Base-by-base conservation (phyloP, 208 protist genomes). In the Leishmania turanica region DNA sequence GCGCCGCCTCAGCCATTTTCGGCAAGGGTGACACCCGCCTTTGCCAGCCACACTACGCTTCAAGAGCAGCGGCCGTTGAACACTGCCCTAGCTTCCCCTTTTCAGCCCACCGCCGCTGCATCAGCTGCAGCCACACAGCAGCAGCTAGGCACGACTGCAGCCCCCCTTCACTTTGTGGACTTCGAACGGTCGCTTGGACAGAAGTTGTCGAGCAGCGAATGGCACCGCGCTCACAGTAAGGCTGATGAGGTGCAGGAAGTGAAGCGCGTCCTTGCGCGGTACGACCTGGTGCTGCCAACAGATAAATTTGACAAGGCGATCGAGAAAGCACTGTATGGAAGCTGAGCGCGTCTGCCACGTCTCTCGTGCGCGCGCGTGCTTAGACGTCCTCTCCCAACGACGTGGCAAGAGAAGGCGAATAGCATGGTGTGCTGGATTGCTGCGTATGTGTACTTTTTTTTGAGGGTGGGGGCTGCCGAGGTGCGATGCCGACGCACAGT, bases 261-360 rank as follows among this genome's bases (percentile, higher is more conserved):
- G 31, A 64, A 53, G 24, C 31, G 51, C 27, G 49, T 75, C 15
- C 69, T 86, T 1, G 79, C 78, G 1, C 82, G 82, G 19, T 89
- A 86, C 62, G 56, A 87, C 27, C 66, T 81, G 2, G 86, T 85
- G 56, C 49, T 89, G 24, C 86, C 86, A 3, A 87, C 86, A 1
- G 69, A 83, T 42, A 68, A 73, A 34, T 87, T 84, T n/a, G 86
- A 89, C 76, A 62, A 74, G 3, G 75, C 80, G 56, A 80, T 89
- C 47, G 78, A 82, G 37, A 49, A 31, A 13, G 78, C 81, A 27
- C 53, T 89, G 42, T 81, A 88, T 31, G 77, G 78, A n/a, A 11
- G 68, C 54, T 88, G 53, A 82, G 17, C 37, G 56, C 72, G 7
- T 34, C 31, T 64, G 15, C 40, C 40, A 21, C 2, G 5, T 58